Evolutionary conservation across 345 rosid genomes (phyloP).

Genomic region (Gossypium australe): DNA sequence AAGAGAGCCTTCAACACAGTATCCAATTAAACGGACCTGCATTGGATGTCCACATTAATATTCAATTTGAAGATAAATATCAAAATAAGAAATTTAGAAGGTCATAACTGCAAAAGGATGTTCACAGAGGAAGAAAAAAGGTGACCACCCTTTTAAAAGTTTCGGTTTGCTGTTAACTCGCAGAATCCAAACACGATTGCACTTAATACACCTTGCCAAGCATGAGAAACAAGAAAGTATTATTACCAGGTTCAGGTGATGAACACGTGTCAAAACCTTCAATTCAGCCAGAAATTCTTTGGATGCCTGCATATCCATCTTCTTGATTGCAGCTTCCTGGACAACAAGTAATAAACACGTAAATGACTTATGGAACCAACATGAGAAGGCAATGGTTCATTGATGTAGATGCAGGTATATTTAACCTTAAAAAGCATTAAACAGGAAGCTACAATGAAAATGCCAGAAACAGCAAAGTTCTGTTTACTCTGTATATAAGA

Average conservation of each 20-base stretch:
- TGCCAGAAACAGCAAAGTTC: background rate
- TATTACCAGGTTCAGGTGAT: conserved; percentile 92
- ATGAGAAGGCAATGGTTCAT: background rate
- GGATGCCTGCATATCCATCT: conserved; percentile 97
- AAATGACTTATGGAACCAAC: conserved; percentile 8
- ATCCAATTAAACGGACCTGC: conserved; percentile 90
- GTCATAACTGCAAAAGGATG: background rate
- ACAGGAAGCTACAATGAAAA: background rate
- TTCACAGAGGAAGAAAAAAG: background rate
- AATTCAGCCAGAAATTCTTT: conserved; percentile 89
- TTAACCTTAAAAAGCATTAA: background rate
- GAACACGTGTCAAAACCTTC: conserved; percentile 85
- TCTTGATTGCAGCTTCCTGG: conserved; percentile 97
- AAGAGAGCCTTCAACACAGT: conserved; percentile 91
- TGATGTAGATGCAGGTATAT: background rate
- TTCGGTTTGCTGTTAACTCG: background rate
- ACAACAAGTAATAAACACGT: background rate
- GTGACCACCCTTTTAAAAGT: background rate
- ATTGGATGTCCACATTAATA: conserved; percentile 4
- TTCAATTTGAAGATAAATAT: background rate
- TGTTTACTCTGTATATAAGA: background rate
- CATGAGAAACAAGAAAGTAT: conserved; percentile 4
- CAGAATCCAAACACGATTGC: background rate
- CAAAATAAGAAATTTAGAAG: background rate
- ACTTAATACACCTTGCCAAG: background rate